Evolutionary conservation across 495 filamentous ascomycete species (phyloP).

Genomic region (Massariosphaeria phaeospora): DNA sequence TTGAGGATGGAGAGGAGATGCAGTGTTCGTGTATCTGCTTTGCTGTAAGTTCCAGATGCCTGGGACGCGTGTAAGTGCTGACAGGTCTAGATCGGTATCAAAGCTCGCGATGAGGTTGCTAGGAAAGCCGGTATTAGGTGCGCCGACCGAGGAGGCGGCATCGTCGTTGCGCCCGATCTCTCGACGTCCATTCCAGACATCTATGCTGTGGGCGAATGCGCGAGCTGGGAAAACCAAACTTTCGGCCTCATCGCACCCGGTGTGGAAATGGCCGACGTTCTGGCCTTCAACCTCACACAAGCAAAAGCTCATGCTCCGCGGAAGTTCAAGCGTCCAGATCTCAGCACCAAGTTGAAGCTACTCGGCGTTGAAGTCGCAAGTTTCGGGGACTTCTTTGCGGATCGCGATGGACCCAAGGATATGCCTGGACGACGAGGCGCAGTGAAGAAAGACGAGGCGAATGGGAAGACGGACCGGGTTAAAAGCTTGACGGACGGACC

Average conservation of each 20-base stretch:
- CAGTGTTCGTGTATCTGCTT: conserved; percentile 85
- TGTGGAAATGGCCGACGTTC: conserved; percentile 92
- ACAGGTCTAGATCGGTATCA: conserved; percentile 64
- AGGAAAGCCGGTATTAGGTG: conserved; percentile 65
- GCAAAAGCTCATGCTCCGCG: conserved; percentile 63
- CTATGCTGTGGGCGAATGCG: conserved; percentile 93
- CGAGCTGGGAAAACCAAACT: conserved; percentile 88
- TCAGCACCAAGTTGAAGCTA: conserved; percentile 92
- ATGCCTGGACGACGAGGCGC: conserved; percentile 51
- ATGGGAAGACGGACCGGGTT: conserved; percentile 41
- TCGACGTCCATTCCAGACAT: conserved; percentile 68
- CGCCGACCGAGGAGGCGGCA: conserved; percentile 68
- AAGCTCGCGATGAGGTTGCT: conserved; percentile 77
- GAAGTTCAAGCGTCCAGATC: conserved; percentile 76
- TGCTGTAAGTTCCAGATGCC: conserved; percentile 51
- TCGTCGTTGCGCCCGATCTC: conserved; percentile 68
- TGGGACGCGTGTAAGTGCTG: not conserved
- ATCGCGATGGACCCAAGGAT: conserved; percentile 76
- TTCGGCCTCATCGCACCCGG: conserved; percentile 93
- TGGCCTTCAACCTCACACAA: conserved; percentile 92
- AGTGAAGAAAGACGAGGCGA: conserved; percentile 38
- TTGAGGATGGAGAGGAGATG: conserved; percentile 81
- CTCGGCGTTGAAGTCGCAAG: conserved; percentile 91
- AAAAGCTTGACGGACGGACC: conserved; percentile 52
- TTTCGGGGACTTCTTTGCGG: conserved; percentile 96